Base-by-base conservation (phyloP, 2,329 filamentous ascomycete genomes). In the Diaporthe caulivora region DNA sequence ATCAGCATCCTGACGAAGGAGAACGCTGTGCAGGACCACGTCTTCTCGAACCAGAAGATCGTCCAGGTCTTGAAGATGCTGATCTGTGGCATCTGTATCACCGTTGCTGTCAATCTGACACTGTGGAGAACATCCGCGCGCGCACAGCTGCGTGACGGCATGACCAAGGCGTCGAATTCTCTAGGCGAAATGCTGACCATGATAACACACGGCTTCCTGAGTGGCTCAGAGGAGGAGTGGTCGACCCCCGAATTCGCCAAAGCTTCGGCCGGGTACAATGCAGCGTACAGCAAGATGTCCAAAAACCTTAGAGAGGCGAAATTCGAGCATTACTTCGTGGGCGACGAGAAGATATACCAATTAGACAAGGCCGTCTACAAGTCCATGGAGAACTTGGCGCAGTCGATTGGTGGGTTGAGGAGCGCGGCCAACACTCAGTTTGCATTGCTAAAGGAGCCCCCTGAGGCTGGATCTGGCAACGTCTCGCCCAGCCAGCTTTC, bases 1-100 rank as follows among this genome's bases (percentile, higher is more conserved):
- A 97, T 98, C 80, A 95, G 94, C 2, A 91, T 97, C 58, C 86
- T 98, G 75, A 98, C 96, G 15, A 97, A 97, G 83, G 96, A 98
- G 82, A 95, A 95, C 67, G 92, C 95, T 2, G 92, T 98, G 0
- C 94, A 97, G 78, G 91, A 89, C 44, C 94, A 94, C 8, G 92
- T 92, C 69, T 95, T 98, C 79, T 95, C 93, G 0, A 91, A 93
- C 77, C 91, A 91, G 73, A 97, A 97, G 82, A 93, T 98, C 68
- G 86, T 91, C 0, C 94, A 97, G 81, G 92, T 96, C 34, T 84
- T 97, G 78, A 94, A 95, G 81, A 95, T 97, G 89, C 87, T 97
- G 58, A 82, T 93, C n/a, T 91, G 96, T 84, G 95, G 93, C 40
- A 92, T 96, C 42, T 82, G 88, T 24, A 91, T 90, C 72, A 92